These are phyloP conservation scores for Monilinia fructicola DNA, from an alignment of 2,329 filamentous ascomycete genomes.

Conservation along the genomic window DNA sequence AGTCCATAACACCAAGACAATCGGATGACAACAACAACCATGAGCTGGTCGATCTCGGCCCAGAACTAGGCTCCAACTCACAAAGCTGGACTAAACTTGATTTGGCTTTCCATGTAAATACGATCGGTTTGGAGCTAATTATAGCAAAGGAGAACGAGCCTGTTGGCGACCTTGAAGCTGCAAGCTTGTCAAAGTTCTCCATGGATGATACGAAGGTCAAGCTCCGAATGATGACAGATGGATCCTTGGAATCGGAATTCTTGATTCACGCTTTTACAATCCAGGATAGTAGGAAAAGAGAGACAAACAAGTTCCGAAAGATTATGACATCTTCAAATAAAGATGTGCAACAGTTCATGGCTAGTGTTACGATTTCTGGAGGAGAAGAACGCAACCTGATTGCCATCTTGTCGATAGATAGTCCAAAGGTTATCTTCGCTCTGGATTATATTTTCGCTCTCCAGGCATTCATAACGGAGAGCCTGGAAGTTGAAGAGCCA, in stretches of 20 bases:
- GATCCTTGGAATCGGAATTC: slow-evolving; percentile 87
- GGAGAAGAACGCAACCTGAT: slow-evolving; percentile 80
- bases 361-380: slow-evolving; percentile 87
- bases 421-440: slow-evolving; percentile 90
- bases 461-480: slow-evolving; percentile 75
- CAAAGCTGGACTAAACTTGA: slow-evolving; percentile 92
- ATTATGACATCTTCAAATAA: slow-evolving; percentile 98
- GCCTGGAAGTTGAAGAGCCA: slow-evolving; percentile 64
- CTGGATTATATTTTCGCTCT: slow-evolving; percentile 93
- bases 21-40: slow-evolving; percentile 41
- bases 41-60: slow-evolving; percentile 56
- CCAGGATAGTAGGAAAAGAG: slow-evolving; percentile 81
- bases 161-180: slow-evolving; percentile 72
- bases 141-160: slow-evolving; percentile 73
- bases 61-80: slow-evolving; percentile 67
- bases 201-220: slow-evolving; percentile 91
- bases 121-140: slow-evolving; percentile 84
- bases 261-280: slow-evolving; percentile 94
- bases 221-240: slow-evolving; percentile 87
- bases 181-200: slow-evolving; percentile 90
- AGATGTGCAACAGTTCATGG: slow-evolving; percentile 97
- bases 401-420: slow-evolving; percentile 90
- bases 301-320: slow-evolving; percentile 93
- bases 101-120: slow-evolving; percentile 83
- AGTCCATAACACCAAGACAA: slow-evolving; percentile 26